Conservation (phyloP, 1,284 basidiomycete species). For the Ustilago hordei region DNA sequence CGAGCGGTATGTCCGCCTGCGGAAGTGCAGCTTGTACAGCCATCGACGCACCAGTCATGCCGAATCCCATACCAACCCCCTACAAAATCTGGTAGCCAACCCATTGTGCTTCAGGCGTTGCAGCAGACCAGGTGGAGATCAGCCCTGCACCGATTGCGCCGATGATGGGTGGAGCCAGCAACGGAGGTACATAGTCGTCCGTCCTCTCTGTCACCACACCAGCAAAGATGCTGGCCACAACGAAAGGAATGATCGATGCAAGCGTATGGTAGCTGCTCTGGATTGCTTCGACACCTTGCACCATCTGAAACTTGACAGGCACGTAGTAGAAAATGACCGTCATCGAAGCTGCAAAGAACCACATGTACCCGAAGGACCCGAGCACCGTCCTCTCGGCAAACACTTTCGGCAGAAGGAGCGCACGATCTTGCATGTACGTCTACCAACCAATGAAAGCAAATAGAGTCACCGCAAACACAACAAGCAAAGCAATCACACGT, state of each 20-base stretch:
- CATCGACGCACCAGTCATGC: slow-evolving; percentile 26
- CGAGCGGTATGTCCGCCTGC: slow-evolving; percentile 14
- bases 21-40: slow-evolving; percentile 33
- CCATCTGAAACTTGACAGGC: slow-evolving; percentile 37
- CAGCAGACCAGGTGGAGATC: slow-evolving; percentile 19
- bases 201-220: slow-evolving; percentile 19
- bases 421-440: slow-evolving; percentile 15
- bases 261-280: slow-evolving; percentile 25
- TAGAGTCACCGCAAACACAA: slow-evolving; percentile 13
- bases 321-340: slow-evolving; percentile 36
- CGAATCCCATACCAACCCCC: slow-evolving; percentile 27
- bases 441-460: slow-evolving; percentile 32
- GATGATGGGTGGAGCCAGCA: slow-evolving; percentile 21
- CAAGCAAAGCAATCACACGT: slow-evolving; percentile 23
- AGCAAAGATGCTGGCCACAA: slow-evolving; percentile 14
- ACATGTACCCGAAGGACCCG: slow-evolving; percentile 28
- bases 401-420: slow-evolving; percentile 21
- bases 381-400: slow-evolving; percentile 22
- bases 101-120: slow-evolving; percentile 16
- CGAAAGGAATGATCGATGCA: slow-evolving; percentile 16
- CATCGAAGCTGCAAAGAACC: slow-evolving; percentile 18
- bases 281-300: slow-evolving; percentile 11
- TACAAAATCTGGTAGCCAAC: slow-evolving; percentile 31
- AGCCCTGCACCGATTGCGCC: slow-evolving; percentile 24
- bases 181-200: slow-evolving; percentile 24